Evolutionary conservation across 345 rosid genomes (phyloP), one percentile per base, ranked within the genome.

Genomic region (Ceriops zippeliana): DNA sequence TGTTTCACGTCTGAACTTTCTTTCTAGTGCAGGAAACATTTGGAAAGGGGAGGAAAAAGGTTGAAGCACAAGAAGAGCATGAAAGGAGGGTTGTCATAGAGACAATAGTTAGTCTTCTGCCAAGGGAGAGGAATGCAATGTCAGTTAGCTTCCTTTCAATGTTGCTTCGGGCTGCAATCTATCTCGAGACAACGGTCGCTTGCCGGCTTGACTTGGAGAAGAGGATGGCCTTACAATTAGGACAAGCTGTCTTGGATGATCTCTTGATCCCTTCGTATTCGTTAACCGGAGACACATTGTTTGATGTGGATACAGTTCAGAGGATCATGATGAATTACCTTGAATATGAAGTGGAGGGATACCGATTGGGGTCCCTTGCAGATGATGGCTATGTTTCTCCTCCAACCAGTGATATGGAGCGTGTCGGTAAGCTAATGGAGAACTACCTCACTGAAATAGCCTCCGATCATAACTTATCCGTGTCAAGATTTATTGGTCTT

Each of bases 181-280:
- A 86, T 81, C 93, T 93, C 0, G 90, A 93, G 75, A 91, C 98
- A 70, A 93, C 97, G 6, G 85, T 93, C 58, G 96, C 97, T 78
- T 93, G 98, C 75, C 81, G 97, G 58, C 91, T 93, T 51, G 98
- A 88, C 77, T 79, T 93, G 73, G 98, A 93, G 79, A 93, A 84
- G 73, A 83, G 91, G 76, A 85, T 93, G 93, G 96, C 87, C 19
- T 74, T 81, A 64, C 97, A 91, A 62, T 78, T 93, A 71, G 85
- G 86, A 61, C 97, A 91, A 63, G 93, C 96, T 2, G 97, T 87
- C 32, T 77, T 93, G 47, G 95, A 93, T 38, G 96, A 91, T 83
- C 89, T 93, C 38, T 77, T 93, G 79, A 86, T 91, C 71, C 98
- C 95, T 68, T 80, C 95, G 17, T 91, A 83, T 73, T 82, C 92